Conservation (phyloP, 495 filamentous ascomycete genomes). For the Hypoxylon fuscum region DNA sequence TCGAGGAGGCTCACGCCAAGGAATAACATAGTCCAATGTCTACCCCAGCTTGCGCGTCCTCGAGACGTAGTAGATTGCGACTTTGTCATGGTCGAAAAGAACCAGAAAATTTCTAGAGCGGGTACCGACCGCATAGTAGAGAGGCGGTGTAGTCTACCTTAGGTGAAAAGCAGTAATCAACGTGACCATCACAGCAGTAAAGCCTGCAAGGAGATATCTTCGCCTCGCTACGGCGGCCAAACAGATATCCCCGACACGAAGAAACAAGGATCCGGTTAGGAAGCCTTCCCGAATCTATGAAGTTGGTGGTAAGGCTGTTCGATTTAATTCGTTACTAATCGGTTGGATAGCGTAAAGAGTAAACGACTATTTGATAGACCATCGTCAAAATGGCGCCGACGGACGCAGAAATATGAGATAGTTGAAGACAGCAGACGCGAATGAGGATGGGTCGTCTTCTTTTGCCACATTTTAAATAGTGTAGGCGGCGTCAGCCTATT, state of each 20-base stretch:
- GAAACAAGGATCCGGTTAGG: conserved; percentile 19
- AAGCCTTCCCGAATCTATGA: conserved; percentile 27
- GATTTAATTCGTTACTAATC: conserved; percentile 9
- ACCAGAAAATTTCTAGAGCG: background rate
- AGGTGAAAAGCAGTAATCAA: conserved; percentile 8
- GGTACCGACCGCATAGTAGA: conserved; percentile 12
- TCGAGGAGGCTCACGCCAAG: conserved; percentile 16
- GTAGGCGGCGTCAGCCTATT: conserved; percentile 10
- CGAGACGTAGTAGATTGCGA: conserved; percentile 28
- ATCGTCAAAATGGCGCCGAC: conserved; percentile 22
- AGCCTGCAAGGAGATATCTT: conserved; percentile 15
- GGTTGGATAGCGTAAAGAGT: background rate
- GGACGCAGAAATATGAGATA: conserved; percentile 2
- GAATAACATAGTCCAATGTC: conserved; percentile 9
- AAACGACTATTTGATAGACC: background rate
- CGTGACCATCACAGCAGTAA: conserved; percentile 20
- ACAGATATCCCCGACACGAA: conserved; percentile 16
- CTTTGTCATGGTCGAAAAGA: conserved; percentile 11
- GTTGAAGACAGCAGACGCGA: background rate
- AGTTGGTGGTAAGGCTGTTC: conserved; percentile 27
- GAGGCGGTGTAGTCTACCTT: conserved; percentile 31
- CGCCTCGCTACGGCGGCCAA: conserved; percentile 2
- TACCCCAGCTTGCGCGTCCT: conserved; percentile 34
- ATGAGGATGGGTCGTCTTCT: background rate
- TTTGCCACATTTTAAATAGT: conserved; percentile 27